Percentiles rank a stretch among this genome's conserved stretches.
Conservation (phyloP, 2,329 filamentous ascomycete genomes). For the Massarina eburnea region DNA sequence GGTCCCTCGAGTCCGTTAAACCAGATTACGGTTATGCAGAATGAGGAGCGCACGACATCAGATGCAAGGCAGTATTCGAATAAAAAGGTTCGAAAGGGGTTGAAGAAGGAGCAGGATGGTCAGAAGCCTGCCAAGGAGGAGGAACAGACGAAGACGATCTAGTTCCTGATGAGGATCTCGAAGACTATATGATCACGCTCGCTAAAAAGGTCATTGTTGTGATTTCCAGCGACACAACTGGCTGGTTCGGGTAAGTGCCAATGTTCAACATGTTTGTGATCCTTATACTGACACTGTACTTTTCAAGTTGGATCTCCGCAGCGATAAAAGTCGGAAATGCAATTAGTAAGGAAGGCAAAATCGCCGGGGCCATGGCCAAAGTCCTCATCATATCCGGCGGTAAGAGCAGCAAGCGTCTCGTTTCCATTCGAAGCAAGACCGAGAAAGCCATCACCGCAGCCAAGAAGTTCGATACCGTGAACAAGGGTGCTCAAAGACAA, state of each 20-base stretch:
- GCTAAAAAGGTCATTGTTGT: not conserved
- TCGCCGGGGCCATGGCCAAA: not conserved
- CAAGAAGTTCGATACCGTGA: slow-evolving; percentile 4
- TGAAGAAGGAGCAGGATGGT: not conserved
- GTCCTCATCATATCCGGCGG: not conserved
- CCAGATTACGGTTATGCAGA: not conserved
- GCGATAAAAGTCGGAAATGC: not conserved
- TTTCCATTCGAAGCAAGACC: not conserved
- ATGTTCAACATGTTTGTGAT: too few species aligned
- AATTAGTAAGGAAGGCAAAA: not conserved
- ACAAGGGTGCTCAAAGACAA: slow-evolving; percentile 5
- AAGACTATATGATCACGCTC: slow-evolving; percentile 7
- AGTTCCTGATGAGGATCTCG: slow-evolving; percentile 3
- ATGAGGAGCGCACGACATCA: not conserved
- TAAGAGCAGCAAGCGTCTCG: not conserved
- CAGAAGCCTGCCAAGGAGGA: not conserved
- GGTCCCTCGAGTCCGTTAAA: not conserved
- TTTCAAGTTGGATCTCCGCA: not conserved
- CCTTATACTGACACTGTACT: too few species aligned
- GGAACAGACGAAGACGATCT: slow-evolving; percentile 1
- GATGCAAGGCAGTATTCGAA: not conserved
- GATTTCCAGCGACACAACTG: not conserved
- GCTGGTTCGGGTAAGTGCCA: too few species aligned
- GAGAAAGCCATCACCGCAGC: slow-evolving; percentile 1
- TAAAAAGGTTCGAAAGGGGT: not conserved